Conservation (phyloP, 176 grass and related monocot species). For the Stipa capillata region DNA sequence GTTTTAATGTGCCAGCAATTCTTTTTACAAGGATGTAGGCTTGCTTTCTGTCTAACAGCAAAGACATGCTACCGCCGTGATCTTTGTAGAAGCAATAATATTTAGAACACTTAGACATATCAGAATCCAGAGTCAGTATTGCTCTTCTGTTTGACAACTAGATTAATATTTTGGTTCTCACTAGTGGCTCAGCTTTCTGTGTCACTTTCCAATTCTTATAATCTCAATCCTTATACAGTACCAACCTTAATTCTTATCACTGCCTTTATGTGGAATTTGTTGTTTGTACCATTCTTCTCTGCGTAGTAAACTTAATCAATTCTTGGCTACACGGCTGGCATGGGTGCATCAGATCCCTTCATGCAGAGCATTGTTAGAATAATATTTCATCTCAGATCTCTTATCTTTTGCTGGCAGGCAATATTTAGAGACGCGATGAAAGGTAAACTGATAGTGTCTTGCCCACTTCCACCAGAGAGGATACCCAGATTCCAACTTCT, state of each 20-base stretch:
- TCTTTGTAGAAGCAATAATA: not conserved
- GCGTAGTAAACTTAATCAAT: too few relatives aligned
- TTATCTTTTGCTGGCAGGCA: constrained; percentile 41
- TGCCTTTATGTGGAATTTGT: not conserved
- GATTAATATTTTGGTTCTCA: not conserved
- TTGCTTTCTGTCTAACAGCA: not conserved
- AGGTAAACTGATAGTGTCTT: constrained; percentile 84
- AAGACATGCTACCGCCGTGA: not conserved
- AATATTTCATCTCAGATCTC: not conserved
- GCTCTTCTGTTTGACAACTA: not conserved
- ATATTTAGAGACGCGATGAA: constrained; percentile 91
- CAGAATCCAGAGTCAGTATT: not conserved
- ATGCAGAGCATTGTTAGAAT: not conserved
- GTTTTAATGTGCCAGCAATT: too few relatives aligned
- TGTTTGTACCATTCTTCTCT: not conserved
- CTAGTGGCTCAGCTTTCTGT: not conserved
- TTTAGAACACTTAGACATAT: not conserved
- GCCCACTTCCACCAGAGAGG: constrained; percentile 74
- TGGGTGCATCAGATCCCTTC: too few relatives aligned
- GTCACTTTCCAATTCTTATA: not conserved
- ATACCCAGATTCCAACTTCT: constrained; percentile 75
- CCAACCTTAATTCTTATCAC: not conserved
- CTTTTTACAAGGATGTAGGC: too few relatives aligned
- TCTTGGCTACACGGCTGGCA: too few relatives aligned
- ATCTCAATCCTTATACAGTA: not conserved